Conservation (phyloP, 108 stramenopile species). For the Fragilariopsis cylindrus region DNA sequence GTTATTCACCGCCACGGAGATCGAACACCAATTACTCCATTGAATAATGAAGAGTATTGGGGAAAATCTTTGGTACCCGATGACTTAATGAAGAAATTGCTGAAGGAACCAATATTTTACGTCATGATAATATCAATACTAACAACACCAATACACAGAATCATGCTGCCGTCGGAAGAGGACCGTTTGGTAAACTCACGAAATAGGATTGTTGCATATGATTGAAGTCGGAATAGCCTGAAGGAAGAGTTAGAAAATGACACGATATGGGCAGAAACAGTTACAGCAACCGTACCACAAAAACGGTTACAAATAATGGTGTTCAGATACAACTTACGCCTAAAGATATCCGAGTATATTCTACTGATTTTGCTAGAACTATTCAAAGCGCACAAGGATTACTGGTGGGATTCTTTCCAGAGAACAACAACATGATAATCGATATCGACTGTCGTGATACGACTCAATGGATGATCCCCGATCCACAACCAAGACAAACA, state of each 20-base stretch:
- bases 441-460: slow-evolving; percentile 73
- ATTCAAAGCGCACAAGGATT: slow-evolving; percentile 82
- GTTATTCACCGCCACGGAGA: slow-evolving; percentile 83
- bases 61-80: slow-evolving; percentile 41
- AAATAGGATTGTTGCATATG: slow-evolving; percentile 79
- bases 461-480: slow-evolving; percentile 66
- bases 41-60: slow-evolving; percentile 75
- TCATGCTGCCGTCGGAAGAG: slow-evolving; percentile 60
- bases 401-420: slow-evolving; percentile 69
- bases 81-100: slow-evolving; percentile 52
- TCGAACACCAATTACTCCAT: slow-evolving; percentile 77
- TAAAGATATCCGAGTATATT: slow-evolving; percentile 49
- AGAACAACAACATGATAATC: slow-evolving; percentile 22
- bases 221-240: slow-evolving; percentile 56
- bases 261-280: background rate
- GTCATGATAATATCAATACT: background rate
- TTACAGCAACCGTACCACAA: slow-evolving; percentile 8
- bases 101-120: slow-evolving; percentile 41
- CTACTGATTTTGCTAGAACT: slow-evolving; percentile 77
- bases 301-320: slow-evolving; percentile 9
- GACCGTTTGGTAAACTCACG: slow-evolving; percentile 80
- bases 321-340: slow-evolving; percentile 51
- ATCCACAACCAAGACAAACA: slow-evolving; percentile 75
- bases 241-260: slow-evolving; percentile 48
- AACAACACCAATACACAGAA: slow-evolving; percentile 1